Percentiles rank a stretch among this genome's conserved stretches.
phyloP scores from a whole-genome alignment of 2,329 filamentous ascomycete species.

The Alternaria sp. region DNA sequence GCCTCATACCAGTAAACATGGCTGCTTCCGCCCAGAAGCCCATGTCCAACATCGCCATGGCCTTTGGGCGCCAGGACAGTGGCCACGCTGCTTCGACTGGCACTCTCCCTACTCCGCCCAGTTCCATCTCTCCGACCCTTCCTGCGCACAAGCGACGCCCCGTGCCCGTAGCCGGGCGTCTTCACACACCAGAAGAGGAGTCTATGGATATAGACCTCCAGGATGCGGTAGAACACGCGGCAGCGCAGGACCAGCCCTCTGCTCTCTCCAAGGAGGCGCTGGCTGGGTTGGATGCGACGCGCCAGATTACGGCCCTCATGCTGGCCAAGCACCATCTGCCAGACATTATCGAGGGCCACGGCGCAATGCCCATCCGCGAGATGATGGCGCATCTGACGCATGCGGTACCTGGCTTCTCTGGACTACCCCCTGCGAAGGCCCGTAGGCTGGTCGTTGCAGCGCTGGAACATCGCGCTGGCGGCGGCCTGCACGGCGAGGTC shows the following conservation, averaged over 20 bases:
- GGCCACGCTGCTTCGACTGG: constrained; percentile 32
- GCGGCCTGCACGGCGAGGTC: constrained; percentile 72
- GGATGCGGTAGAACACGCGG: constrained; percentile 67
- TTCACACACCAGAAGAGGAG: constrained; percentile 55
- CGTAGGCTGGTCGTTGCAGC: constrained; percentile 91
- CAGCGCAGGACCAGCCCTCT: constrained; percentile 54
- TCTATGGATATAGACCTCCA: constrained; percentile 87
- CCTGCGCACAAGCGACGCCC: constrained; percentile 79
- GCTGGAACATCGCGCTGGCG: constrained; percentile 78
- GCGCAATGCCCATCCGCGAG: constrained; percentile 91
- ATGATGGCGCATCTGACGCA: constrained; percentile 95
- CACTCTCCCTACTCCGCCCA: constrained; percentile 87
- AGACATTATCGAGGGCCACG: constrained; percentile 87
- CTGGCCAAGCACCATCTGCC: constrained; percentile 91
- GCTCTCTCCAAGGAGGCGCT: constrained; percentile 61
- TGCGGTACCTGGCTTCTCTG: constrained; percentile 89
- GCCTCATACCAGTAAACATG: constrained; percentile 40
- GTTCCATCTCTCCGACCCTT: constrained; percentile 90
- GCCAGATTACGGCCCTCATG: constrained; percentile 84
- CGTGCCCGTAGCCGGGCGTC: constrained; percentile 57
- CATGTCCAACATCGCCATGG: constrained; percentile 53
- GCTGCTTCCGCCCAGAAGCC: constrained; percentile 48
- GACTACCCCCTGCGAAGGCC: constrained; percentile 88
- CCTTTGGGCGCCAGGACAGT: constrained; percentile 47
- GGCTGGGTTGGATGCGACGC: constrained; percentile 72